Evolutionary conservation across 345 rosid species (phyloP), one percentile per base, ranked within the genome.

Genomic region (Cardamine chenopodiifolia): DNA sequence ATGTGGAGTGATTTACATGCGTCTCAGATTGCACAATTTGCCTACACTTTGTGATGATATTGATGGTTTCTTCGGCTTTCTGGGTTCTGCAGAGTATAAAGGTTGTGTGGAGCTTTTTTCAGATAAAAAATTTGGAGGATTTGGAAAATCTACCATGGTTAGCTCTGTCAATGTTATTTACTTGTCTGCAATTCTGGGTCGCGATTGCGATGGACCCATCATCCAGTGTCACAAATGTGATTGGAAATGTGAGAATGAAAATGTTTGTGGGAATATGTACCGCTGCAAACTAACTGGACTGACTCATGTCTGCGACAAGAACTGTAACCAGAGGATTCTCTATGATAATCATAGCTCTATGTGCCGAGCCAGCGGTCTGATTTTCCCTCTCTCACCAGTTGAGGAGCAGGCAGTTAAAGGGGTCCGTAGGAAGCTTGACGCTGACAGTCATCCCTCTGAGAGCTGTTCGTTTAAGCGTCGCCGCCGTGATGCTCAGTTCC

Each of bases 231-330:
- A 95, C 93, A 88, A 90, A 72, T 95, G 99, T 71, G 89, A 89
- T 56, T 85, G 96, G 92, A 92, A 95, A 83, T 95, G 99, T 78
- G 80, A 86, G 77, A 95, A 90, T 71, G 99, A 95, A 15, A 91
- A 77, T 75, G 86, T 92, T 9, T 86, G 90, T 65, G 99, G 96
- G 72, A 95, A 95, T 82, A 89, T 95, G 92, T 90, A 84, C 77
- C 89, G 84, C 78, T 90, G 99, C 89, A 92, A 89, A 83, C 83
- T 92, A 82, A 95, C 97, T 23, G 96, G 92, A 15, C 79, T 90
- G 44, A 90, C 97, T 62, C 97, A 95, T 84, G 90, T 95, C 82
- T 95, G 99, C 78, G 99, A 95, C 97, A 92, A 92, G 93, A 92
- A 95, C 76, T 95, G 99, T 85, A 78, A 95, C 86, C 99, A 92